Evolutionary conservation across 2,329 filamentous ascomycete genomes (phyloP).

Genomic region (Xylaria sp.): DNA sequence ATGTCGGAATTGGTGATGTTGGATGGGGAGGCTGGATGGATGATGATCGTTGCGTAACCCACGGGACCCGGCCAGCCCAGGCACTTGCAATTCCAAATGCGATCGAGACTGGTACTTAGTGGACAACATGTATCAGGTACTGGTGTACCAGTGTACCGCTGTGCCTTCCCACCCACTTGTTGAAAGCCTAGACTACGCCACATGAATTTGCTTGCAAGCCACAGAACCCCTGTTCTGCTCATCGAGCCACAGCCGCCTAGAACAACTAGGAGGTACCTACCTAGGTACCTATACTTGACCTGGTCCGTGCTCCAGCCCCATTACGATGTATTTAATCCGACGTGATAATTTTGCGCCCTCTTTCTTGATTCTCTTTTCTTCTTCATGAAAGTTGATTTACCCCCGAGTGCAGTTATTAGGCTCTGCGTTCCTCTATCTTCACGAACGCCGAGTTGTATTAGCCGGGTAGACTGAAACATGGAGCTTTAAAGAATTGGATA

Average conservation of each 20-base stretch:
- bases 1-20: not conserved
- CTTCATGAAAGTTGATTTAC: slow-evolving; percentile 59
- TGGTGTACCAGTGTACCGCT: not conserved
- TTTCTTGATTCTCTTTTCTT: slow-evolving; percentile 41
- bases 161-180: no score
- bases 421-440: slow-evolving; percentile 50
- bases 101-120: not conserved
- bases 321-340: slow-evolving; percentile 13
- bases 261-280: not conserved
- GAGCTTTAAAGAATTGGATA: slow-evolving; percentile 70
- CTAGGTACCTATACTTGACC: not conserved
- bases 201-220: slow-evolving; percentile 1
- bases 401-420: slow-evolving; percentile 61
- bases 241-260: not conserved
- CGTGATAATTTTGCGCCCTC: slow-evolving; percentile 15
- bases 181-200: no score
- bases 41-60: slow-evolving; percentile 24
- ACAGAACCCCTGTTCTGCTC: not conserved
- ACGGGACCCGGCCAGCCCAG: slow-evolving; percentile 14
- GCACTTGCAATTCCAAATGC: slow-evolving; percentile 30
- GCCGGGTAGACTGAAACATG: slow-evolving; percentile 62
- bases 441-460: slow-evolving; percentile 62
- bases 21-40: not conserved
- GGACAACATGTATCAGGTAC: not conserved
- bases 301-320: slow-evolving; percentile 26